Base-by-base conservation (phyloP, 2,329 filamentous ascomycete genomes). In the Zymoseptoria pseudotritici region DNA sequence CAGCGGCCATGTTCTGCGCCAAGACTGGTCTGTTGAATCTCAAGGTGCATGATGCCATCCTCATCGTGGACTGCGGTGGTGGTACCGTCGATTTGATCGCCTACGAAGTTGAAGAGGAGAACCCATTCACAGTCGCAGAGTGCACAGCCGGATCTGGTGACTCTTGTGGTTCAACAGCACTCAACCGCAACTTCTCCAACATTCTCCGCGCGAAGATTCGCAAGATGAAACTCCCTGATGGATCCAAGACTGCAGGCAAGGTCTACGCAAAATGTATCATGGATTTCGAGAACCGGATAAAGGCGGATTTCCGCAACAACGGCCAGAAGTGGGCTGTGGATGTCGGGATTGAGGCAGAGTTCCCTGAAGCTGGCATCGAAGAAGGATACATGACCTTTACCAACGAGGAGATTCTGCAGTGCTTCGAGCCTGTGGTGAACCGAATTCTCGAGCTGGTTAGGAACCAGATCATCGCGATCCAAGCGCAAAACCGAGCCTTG, bases 331-430 rank as follows among this genome's bases (percentile, higher is more conserved):
- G 94, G 94, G 94, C 94, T 52, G 70, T 97, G 20, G 94, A 99
- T 73, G 94, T 99, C 55, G 94, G 94, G 72, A 97, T 99, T 70
- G 94, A 99, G 80, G 91, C 93, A 51, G 94, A 97, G 73, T 97
- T 95, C 79, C 93, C 93, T 49, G 94, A 97, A 73, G 94, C 94
- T 31, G 92, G 91, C 68, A 97, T 99, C 68, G 94, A 97, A 78
- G 94, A 99, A 77, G 93, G 94, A 55, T 97, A 97, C 80, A 99
- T 99, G 94, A 97, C 93, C 2, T 99, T 99, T 74, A 97, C 92
- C 63, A 97, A 99, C 74, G 94, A 97, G 78, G 94, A 99, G 77
- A 97, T 99, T 70, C 82, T 99, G 68, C 93, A 97, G 78, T 97
- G 94, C 79, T 99, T 97, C 75, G 93, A 97, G 80, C 94, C 94